Conservation (phyloP, 768 basidiomycete genomes). For the Calocybe gangraenosa region DNA sequence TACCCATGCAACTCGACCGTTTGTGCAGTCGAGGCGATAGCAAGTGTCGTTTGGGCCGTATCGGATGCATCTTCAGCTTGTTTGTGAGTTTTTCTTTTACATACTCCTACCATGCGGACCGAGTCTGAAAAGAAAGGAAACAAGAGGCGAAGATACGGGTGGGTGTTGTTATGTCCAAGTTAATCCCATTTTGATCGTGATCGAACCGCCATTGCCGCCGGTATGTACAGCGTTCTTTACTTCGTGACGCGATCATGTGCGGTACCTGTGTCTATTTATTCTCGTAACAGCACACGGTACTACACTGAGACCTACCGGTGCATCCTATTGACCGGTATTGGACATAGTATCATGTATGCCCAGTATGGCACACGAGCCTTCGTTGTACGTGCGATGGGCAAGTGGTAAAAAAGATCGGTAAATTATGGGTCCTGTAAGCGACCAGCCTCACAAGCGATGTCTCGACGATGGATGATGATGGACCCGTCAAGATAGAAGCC, state of each 20-base stretch:
- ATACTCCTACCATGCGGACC: not conserved
- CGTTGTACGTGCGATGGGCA: too few relatives aligned
- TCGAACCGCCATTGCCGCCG: conserved; percentile 2
- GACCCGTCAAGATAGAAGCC: too few relatives aligned
- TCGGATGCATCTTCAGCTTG: too few relatives aligned
- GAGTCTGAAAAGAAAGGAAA: not conserved
- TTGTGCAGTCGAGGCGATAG: too few relatives aligned
- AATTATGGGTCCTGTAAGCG: not conserved
- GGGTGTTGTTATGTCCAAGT: too few relatives aligned
- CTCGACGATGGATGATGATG: not conserved
- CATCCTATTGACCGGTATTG: not conserved
- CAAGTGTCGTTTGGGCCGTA: too few relatives aligned
- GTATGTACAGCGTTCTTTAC: not conserved
- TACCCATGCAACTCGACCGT: too few relatives aligned
- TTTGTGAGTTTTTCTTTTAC: not conserved
- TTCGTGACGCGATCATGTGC: not conserved
- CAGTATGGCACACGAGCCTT: not conserved
- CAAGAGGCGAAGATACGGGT: not conserved
- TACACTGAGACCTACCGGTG: not conserved
- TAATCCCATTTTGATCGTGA: conserved; percentile 1
- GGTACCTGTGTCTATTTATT: not conserved
- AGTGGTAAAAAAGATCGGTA: not conserved
- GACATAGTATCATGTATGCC: not conserved
- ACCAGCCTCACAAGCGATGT: not conserved
- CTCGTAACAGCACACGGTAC: not conserved